These are phyloP conservation scores for Persicaria maculosa DNA, from an alignment of 148 eudicot species.

Conservation along the genomic window DNA sequence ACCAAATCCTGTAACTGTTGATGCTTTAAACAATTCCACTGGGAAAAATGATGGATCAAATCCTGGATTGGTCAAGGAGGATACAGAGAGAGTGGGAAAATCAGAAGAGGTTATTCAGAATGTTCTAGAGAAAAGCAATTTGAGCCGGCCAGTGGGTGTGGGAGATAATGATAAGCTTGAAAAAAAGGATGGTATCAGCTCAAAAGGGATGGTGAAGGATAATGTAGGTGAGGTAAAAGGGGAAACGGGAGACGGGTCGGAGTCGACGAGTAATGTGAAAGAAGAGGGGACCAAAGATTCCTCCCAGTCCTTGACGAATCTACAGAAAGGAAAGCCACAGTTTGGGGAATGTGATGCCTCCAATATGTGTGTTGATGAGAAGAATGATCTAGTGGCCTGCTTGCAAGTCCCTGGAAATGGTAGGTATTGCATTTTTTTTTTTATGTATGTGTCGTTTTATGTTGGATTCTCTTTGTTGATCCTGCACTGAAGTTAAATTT, in stretches of 20 bases:
- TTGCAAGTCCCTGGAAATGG: conserved; percentile 77
- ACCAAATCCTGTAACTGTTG: conserved; percentile 9
- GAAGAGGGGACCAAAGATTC: conserved; percentile 20
- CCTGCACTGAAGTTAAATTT: neutral
- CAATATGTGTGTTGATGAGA: conserved; percentile 44
- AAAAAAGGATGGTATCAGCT: conserved; percentile 19
- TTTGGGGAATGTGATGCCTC: conserved; percentile 63
- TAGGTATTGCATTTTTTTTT: conserved; percentile 14
- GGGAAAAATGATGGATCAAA: neutral
- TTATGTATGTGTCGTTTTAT: neutral
- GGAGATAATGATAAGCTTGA: conserved; percentile 18
- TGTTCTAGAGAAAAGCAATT: conserved; percentile 14
- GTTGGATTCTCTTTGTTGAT: neutral
- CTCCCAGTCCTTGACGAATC: neutral
- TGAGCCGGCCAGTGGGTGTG: conserved; percentile 15
- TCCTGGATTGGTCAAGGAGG: conserved; percentile 16
- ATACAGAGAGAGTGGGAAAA: conserved; percentile 14
- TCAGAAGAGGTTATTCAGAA: conserved; percentile 16
- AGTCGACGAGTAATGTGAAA: conserved; percentile 13
- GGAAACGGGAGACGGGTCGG: conserved; percentile 16
- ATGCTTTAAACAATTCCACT: conserved; percentile 11
- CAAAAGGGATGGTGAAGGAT: conserved; percentile 14
- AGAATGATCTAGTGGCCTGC: conserved; percentile 54
- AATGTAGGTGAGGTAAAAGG: conserved; percentile 16
- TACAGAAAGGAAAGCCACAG: conserved; percentile 24